Percentiles rank a stretch among this genome's conserved stretches.
phyloP scores from a whole-genome alignment of 495 filamentous ascomycete genomes.

The Sordaria brevicollis region DNA sequence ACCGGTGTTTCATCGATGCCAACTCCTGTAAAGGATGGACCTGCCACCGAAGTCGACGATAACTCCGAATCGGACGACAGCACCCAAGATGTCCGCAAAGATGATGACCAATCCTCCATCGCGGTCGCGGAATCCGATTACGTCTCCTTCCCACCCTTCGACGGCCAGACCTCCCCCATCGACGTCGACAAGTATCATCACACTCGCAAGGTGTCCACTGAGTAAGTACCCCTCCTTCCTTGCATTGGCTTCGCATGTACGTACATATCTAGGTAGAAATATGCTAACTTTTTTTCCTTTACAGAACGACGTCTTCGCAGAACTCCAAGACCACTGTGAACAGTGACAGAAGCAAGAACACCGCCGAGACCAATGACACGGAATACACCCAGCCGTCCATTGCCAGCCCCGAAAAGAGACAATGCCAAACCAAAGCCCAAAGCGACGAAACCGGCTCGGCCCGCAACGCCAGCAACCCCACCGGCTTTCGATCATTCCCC shows the following conservation, averaged over 20 bases:
- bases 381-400: not conserved
- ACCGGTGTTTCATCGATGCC: no score
- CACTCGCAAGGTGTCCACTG: not conserved
- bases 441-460: not conserved
- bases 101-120: no score
- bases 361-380: accelerated
- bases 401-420: accelerated
- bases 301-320: not conserved
- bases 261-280: no score
- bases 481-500: not conserved
- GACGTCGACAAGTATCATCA: not conserved
- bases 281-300: not conserved
- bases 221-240: not conserved
- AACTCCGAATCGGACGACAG: not conserved
- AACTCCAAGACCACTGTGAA: not conserved
- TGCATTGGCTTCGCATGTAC: not conserved
- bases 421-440: not conserved
- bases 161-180: not conserved
- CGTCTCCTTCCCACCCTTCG: not conserved
- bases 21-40: no score
- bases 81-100: no score
- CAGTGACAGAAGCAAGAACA: not conserved
- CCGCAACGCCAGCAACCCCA: not conserved
- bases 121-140: not conserved
- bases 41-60: not conserved